Conservation (phyloP, 2,329 filamentous ascomycete genomes). For the Escovopsis weberi region DNA sequence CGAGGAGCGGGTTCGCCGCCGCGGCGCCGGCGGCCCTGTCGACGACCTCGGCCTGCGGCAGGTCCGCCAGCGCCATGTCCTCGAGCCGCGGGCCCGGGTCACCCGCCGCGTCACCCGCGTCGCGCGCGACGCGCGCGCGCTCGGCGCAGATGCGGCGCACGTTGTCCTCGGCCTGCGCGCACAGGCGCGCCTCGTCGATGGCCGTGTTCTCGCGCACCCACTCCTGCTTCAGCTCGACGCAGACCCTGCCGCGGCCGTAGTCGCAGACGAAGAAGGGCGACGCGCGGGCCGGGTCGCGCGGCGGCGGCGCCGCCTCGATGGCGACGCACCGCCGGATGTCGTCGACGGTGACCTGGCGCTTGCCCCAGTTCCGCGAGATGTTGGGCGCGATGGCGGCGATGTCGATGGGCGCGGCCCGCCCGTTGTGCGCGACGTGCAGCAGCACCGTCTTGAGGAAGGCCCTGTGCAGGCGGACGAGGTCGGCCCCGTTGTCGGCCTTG, state of each 20-base stretch:
- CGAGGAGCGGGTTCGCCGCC: slow-evolving; percentile 40
- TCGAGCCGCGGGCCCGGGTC: slow-evolving; percentile 34
- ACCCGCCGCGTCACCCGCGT: slow-evolving; percentile 11
- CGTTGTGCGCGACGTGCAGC: slow-evolving; percentile 57
- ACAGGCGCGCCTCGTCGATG: slow-evolving; percentile 36
- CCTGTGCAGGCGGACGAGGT: slow-evolving; percentile 49
- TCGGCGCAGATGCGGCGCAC: slow-evolving; percentile 31
- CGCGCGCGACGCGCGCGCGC: slow-evolving; percentile 9
- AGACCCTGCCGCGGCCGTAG: slow-evolving; percentile 41
- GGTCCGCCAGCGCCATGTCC: slow-evolving; percentile 34
- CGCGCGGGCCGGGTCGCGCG: slow-evolving; percentile 11
- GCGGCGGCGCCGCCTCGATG: slow-evolving; percentile 28
- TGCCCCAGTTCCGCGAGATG: slow-evolving; percentile 57
- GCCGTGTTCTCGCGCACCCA: slow-evolving; percentile 17
- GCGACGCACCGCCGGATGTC: slow-evolving; percentile 55
- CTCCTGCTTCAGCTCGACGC: slow-evolving; percentile 37
- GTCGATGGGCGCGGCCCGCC: slow-evolving; percentile 46
- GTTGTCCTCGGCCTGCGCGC: slow-evolving; percentile 38
- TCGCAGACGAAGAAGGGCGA: slow-evolving; percentile 32
- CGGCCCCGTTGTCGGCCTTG: slow-evolving; percentile 16
- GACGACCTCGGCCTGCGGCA: slow-evolving; percentile 22
- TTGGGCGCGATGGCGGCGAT: slow-evolving; percentile 45
- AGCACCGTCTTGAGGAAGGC: slow-evolving; percentile 55
- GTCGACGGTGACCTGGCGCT: slow-evolving; percentile 47
- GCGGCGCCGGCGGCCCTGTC: slow-evolving; percentile 21